Base-by-base conservation (phyloP, 805 yeast species). In the Jamesozyma spencerorum region DNA sequence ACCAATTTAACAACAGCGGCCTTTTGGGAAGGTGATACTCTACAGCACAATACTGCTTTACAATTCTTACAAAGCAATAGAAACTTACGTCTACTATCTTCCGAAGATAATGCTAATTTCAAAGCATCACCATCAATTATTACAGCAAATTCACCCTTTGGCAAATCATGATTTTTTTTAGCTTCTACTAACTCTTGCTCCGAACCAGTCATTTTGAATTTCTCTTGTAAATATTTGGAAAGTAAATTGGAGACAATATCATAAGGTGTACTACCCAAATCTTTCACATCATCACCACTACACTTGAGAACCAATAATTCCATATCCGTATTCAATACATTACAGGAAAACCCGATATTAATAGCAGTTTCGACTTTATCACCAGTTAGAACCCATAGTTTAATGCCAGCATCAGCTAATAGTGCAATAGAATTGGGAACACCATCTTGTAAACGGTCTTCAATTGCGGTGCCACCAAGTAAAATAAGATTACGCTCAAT, bases 361-460 rank as follows among this genome's bases (percentile, higher is more conserved):
- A 84, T 84, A 12, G 94, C 94, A 24, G 94, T 84, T 60, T 84
- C 94, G 17, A 84, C 85, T 60, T 82, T 83, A 61, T 84, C 94
- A 64, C 94, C 94, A 1, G 94, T 84, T 39, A 84, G 67, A 35
- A 84, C 92, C 94, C 94, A 84, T 41, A 84, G 65, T 58, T 84
- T 84, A 41, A 84, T 81, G 57, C 94, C 94, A 6, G 94, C 92
- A 49, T 75, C 69, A 12, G 74, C 82, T 42, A 84, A 65, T 10
- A 78, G 58, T 7, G 79, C 74, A 54, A 84, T 84, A 7, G 92
- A 74, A 48, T 82, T 90, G 1, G 92, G 92, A 37, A 84, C 94
- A 64, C 94, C 94, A 51, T 81, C 87, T 62, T 84, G 94, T 45
- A 84, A 64, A 55, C 87, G 69, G 66, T 84, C 94, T 60, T 84